A percentile compares a stretch with the other conserved stretches of the same genome.
phyloP scores from a whole-genome alignment of 2,329 filamentous ascomycete genomes.

The Knufia fluminis region DNA sequence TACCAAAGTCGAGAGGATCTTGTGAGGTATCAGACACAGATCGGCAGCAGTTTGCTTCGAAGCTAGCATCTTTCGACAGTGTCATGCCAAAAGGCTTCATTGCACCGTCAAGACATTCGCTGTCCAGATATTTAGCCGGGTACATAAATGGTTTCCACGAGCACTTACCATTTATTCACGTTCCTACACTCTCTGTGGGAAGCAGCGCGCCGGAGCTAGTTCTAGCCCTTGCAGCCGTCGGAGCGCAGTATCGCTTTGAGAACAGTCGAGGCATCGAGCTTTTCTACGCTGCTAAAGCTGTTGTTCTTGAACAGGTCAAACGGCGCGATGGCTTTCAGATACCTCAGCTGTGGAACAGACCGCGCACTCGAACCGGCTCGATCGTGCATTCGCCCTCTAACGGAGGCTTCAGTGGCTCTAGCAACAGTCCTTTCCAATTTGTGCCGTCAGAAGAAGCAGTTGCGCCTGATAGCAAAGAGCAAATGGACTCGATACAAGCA shows the following conservation, averaged over 20 bases:
- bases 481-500: conserved; percentile 43
- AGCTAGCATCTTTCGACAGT: conserved; percentile 38
- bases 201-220: conserved; percentile 40
- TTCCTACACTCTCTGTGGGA: conserved; percentile 39
- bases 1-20: conserved; percentile 31
- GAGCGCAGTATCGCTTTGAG: conserved; percentile 41
- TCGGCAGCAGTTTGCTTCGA: conserved; percentile 36
- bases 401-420: conserved; percentile 33
- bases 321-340: conserved; percentile 40
- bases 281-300: conserved; percentile 48
- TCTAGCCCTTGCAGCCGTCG: conserved; percentile 43
- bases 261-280: conserved; percentile 45
- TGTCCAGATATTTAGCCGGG: conserved; percentile 43
- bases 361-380: conserved; percentile 29
- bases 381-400: conserved; percentile 32
- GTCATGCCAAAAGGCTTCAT: conserved; percentile 39
- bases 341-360: conserved; percentile 34
- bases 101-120: conserved; percentile 40
- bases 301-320: conserved; percentile 44
- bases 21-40: conserved; percentile 41
- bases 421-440: conserved; percentile 37
- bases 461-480: conserved; percentile 35
- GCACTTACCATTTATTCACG: conserved; percentile 44
- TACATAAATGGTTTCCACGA: conserved; percentile 45
- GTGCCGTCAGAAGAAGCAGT: conserved; percentile 15